phyloP scores from a whole-genome alignment of 768 basidiomycete genomes.

The Heimioporus sp. region DNA sequence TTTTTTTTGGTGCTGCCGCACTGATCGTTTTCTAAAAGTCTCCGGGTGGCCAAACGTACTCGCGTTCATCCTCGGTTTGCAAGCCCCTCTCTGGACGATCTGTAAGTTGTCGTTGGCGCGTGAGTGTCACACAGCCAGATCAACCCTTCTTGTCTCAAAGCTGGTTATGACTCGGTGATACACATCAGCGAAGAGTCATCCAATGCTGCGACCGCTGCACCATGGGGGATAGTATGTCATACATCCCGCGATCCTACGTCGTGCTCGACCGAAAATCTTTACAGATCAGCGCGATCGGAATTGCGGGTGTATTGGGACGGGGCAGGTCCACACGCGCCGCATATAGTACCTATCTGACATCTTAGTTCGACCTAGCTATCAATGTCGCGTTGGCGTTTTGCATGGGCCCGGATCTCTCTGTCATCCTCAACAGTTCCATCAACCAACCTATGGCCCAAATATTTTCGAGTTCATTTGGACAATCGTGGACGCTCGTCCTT shows the following conservation, averaged over 20 bases:
- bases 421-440: constrained; percentile 29
- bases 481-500: constrained; percentile 40
- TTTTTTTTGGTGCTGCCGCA: too few species aligned
- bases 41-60: constrained; percentile 44
- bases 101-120: constrained; percentile 16
- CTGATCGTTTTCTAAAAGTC: constrained; percentile 14
- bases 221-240: constrained; percentile 49
- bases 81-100: constrained; percentile 46
- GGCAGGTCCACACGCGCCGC: constrained; percentile 24
- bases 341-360: not conserved
- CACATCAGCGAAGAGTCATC: constrained; percentile 53
- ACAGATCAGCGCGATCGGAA: constrained; percentile 36
- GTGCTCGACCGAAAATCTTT: not conserved
- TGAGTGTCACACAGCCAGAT: not conserved
- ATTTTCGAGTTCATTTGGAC: constrained; percentile 39
- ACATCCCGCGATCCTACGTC: not conserved
- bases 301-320: constrained; percentile 45
- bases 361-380: constrained; percentile 31
- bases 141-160: constrained; percentile 11
- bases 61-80: constrained; percentile 44
- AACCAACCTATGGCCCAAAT: constrained; percentile 44
- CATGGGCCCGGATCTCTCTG: constrained; percentile 49
- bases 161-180: constrained; percentile 46
- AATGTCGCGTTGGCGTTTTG: constrained; percentile 56
- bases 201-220: constrained; percentile 53